phyloP scores from a whole-genome alignment of 345 rosid genomes.

The sweet orange (Citrus sinensis) region DNA sequence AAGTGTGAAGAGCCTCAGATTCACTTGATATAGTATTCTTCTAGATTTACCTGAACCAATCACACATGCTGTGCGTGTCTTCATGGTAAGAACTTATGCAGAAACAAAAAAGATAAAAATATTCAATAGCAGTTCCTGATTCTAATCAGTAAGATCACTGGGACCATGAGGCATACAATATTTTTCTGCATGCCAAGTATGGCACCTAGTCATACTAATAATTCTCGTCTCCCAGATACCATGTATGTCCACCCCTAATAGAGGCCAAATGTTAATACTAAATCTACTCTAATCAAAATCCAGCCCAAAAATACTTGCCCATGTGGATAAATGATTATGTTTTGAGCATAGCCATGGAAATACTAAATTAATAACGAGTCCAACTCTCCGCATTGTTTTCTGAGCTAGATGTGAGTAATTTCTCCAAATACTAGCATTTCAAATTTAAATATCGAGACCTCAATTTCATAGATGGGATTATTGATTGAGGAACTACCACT shows the following conservation, averaged over 20 bases:
- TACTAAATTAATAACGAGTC: not conserved
- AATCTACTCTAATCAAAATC: not conserved
- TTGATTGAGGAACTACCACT: conserved; percentile 32
- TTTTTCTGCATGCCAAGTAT: not conserved
- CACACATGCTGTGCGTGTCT: not conserved
- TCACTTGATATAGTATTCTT: not conserved
- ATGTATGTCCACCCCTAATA: not conserved
- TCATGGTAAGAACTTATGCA: not conserved
- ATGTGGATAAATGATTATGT: not conserved
- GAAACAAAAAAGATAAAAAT: not conserved
- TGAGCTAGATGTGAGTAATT: not conserved
- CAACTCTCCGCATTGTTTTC: not conserved
- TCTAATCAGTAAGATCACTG: not conserved
- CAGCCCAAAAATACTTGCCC: not conserved
- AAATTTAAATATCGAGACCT: not conserved
- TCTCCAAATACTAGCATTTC: not conserved
- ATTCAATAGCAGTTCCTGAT: not conserved
- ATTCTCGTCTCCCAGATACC: not conserved
- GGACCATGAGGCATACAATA: not conserved
- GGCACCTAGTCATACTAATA: not conserved
- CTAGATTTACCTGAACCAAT: not conserved
- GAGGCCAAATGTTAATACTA: not conserved
- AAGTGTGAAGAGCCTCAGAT: not conserved
- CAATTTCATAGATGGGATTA: not conserved
- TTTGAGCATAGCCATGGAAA: not conserved